Percentiles rank a stretch among this genome's conserved stretches.
phyloP scores from a whole-genome alignment of 78 protist species.

The Dictyostelium citrinum region DNA sequence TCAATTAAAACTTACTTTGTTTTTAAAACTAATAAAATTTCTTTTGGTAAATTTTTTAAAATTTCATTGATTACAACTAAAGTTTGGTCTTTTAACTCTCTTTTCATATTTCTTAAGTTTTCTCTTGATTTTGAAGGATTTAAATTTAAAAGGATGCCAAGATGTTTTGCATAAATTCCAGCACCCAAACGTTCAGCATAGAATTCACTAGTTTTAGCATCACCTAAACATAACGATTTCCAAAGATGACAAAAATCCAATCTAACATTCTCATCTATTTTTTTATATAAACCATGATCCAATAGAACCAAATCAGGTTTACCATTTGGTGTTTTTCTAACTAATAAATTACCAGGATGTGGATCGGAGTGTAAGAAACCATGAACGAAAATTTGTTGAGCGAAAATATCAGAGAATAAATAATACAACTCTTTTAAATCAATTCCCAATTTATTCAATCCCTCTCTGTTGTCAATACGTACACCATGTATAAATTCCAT shows the following conservation, averaged over 20 bases:
- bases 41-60: conserved; percentile 67
- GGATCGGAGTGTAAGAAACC: conserved; percentile 82
- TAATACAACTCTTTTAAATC: conserved; percentile 39
- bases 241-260: conserved; percentile 63
- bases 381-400: conserved; percentile 63
- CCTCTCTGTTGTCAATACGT: conserved; percentile 59
- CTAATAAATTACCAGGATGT: conserved; percentile 83
- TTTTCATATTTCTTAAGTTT: conserved; percentile 27
- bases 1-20: conserved; percentile 52
- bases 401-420: conserved; percentile 43
- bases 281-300: conserved; percentile 81
- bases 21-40: conserved; percentile 68
- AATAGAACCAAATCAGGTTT: conserved; percentile 72
- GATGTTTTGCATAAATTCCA: conserved; percentile 36
- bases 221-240: conserved; percentile 44
- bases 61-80: conserved; percentile 17
- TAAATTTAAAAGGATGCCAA: conserved; percentile 45
- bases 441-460: conserved; percentile 30
- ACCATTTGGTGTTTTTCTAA: neutral
- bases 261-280: conserved; percentile 59
- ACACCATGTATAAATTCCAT: conserved; percentile 85
- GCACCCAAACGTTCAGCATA: conserved; percentile 62
- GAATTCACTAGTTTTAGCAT: conserved; percentile 19
- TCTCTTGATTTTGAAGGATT: conserved; percentile 51
- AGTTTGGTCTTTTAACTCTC: conserved; percentile 60